phyloP scores from a whole-genome alignment of 2,329 filamentous ascomycete genomes.

The Cladosporium halotolerans region DNA sequence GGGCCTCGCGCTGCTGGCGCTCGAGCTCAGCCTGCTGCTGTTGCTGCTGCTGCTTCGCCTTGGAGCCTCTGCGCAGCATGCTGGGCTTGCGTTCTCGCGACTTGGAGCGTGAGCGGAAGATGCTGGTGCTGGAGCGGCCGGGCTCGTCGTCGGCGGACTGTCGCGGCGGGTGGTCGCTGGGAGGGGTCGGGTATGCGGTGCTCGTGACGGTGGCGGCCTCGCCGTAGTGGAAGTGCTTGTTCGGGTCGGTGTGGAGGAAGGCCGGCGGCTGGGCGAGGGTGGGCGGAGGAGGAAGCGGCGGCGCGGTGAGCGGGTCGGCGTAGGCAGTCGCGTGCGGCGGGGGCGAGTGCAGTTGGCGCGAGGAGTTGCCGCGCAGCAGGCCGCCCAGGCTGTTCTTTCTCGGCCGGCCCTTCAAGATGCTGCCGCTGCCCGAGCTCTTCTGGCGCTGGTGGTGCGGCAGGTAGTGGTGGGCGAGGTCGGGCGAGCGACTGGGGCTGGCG shows the following conservation, averaged over 20 bases:
- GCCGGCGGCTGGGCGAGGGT: background rate
- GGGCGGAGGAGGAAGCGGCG: constrained; percentile 3
- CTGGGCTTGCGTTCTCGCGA: constrained; percentile 4
- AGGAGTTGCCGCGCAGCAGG: constrained; percentile 3
- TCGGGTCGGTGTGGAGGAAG: background rate
- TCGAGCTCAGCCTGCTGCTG: constrained; percentile 18
- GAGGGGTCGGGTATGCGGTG: constrained; percentile 3
- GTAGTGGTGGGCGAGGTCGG: constrained; percentile 4
- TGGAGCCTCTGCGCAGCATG: constrained; percentile 32
- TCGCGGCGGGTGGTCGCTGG: background rate
- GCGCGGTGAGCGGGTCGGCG: background rate
- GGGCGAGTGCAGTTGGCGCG: background rate
- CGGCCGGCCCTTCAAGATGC: background rate
- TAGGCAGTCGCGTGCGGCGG: background rate
- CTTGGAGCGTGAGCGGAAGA: constrained; percentile 6
- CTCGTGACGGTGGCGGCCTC: constrained; percentile 2
- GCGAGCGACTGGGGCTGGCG: constrained; percentile 9
- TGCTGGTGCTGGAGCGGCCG: constrained; percentile 3
- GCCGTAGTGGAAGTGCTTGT: constrained; percentile 6
- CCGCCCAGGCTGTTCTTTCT: constrained; percentile 12
- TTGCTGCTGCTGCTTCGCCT: constrained; percentile 25
- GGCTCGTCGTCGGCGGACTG: constrained; percentile 7
- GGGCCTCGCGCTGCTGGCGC: constrained; percentile 25
- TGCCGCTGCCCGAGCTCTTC: constrained; percentile 9
- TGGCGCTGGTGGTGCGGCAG: background rate